A percentile compares a stretch with the other conserved stretches of the same genome.
Conservation (phyloP, 495 filamentous ascomycete genomes). For the Viridothelium virens region DNA sequence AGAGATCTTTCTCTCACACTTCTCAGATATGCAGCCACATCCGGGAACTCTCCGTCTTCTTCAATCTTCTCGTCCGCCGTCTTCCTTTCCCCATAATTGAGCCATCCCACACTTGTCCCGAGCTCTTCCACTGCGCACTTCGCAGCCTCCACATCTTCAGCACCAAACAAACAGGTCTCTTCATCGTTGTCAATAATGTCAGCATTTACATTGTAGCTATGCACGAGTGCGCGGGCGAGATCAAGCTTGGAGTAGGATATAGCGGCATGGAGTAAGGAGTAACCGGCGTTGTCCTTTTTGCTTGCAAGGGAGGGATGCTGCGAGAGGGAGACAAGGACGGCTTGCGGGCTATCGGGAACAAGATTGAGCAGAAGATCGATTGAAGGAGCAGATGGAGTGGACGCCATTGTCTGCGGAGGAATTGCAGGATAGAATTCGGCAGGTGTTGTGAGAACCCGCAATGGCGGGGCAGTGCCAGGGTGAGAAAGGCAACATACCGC, state of each 20-base stretch:
- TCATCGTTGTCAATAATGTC: slow-evolving; percentile 80
- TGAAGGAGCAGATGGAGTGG: slow-evolving; percentile 17
- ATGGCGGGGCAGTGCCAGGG: neutral
- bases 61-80: slow-evolving; percentile 40
- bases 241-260: slow-evolving; percentile 80
- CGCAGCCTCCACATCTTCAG: slow-evolving; percentile 69
- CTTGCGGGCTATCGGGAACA: slow-evolving; percentile 31
- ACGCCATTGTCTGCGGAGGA: neutral
- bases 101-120: slow-evolving; percentile 48
- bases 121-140: slow-evolving; percentile 74
- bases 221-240: slow-evolving; percentile 69
- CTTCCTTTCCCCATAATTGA: slow-evolving; percentile 31
- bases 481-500: neutral
- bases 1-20: neutral
- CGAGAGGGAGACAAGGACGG: slow-evolving; percentile 30
- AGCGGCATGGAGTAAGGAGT: slow-evolving; percentile 87
- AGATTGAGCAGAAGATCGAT: slow-evolving; percentile 36
- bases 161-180: slow-evolving; percentile 84
- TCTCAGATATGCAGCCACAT: slow-evolving; percentile 27
- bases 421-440: neutral
- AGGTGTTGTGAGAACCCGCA: neutral
- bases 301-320: slow-evolving; percentile 32
- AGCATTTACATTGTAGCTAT: slow-evolving; percentile 65
- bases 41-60: slow-evolving; percentile 38
- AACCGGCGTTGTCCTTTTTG: slow-evolving; percentile 39